Evolutionary conservation across 805 yeast genomes (phyloP), one percentile per base, ranked within the genome.

Genomic region (Metschnikowia proteae): DNA sequence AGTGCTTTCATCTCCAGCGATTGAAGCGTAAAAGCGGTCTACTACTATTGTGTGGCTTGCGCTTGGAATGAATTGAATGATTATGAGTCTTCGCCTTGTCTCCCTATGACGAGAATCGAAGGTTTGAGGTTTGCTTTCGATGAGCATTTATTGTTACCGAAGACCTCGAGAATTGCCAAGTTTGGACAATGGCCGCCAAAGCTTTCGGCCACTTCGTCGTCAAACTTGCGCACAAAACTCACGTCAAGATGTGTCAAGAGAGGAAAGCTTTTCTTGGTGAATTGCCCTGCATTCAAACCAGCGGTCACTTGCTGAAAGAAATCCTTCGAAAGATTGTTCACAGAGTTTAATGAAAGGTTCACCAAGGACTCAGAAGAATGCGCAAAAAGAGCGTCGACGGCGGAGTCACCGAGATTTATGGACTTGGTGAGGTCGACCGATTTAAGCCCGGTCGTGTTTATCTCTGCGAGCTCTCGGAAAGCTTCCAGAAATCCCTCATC

Each of bases 201-300:
- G 28, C 76, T 59, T 26, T 78, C 79, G n/a, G 91, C 63, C 0
- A 81, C 76, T 17, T 74, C 76, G 64, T 92, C 88, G 60, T 89
- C 89, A 9, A 88, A 78, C 22, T 81, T 72, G 35, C 95, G 72
- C 3, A 89, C 87, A 66, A 92, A 92, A 0, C 97, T 95, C 10
- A 83, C 61, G 63, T 92, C 94, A 13, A 88, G 57, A 31, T 80
- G 76, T 0, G 88, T 81, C 38, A 92, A 67, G 28, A 83, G 75
- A 1, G 90, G 87, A 38, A 82, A 71, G 6, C 54, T 34, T 6
- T 64, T 47, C 29, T 60, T 54, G 42, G 51, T 65, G 46, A 52
- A 62, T 3, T n/a, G 39, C 7, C 51, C 59, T 11, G 50, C 49
- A 5, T 54, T 55, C 10, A 53, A 46, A 8, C 54, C 38, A 10